A percentile compares a stretch with the other conserved stretches of the same genome.
Evolutionary conservation across 306 rosid species (phyloP).

Genomic region (Abrus pulchellus): DNA sequence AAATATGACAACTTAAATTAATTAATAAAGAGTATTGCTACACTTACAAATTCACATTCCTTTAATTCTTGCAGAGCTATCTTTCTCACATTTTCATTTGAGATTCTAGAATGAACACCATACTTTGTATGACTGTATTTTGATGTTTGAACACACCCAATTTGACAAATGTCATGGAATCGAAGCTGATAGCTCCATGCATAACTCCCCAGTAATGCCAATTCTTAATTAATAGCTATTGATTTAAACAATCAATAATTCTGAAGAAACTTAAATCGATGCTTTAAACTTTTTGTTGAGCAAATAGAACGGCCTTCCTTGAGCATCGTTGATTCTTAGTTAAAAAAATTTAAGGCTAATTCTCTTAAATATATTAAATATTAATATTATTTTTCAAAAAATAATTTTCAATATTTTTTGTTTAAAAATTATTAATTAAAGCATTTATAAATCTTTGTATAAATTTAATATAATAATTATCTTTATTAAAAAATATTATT

Average conservation of each 20-base stretch:
- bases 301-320: conserved; percentile 37
- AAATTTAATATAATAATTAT: no score
- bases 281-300: conserved; percentile 28
- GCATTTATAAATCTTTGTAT: no score
- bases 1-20: neutral
- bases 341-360: no score
- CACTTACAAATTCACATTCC: no score
- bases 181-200: conserved; percentile 25
- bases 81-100: neutral
- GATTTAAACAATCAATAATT: conserved; percentile 32
- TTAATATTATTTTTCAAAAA: no score
- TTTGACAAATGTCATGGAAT: neutral
- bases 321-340: conserved; percentile 32
- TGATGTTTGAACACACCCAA: neutral
- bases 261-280: neutral
- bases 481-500: no score
- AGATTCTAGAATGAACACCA: neutral
- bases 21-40: no score
- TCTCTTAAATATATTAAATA: no score
- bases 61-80: no score
- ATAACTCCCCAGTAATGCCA: neutral
- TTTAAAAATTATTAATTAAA: no score
- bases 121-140: neutral
- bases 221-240: conserved; percentile 15
- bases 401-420: no score